A percentile compares a stretch with the other conserved stretches of the same genome.
phyloP scores from a whole-genome alignment of 495 filamentous ascomycete species.

The Poronia punctata region DNA sequence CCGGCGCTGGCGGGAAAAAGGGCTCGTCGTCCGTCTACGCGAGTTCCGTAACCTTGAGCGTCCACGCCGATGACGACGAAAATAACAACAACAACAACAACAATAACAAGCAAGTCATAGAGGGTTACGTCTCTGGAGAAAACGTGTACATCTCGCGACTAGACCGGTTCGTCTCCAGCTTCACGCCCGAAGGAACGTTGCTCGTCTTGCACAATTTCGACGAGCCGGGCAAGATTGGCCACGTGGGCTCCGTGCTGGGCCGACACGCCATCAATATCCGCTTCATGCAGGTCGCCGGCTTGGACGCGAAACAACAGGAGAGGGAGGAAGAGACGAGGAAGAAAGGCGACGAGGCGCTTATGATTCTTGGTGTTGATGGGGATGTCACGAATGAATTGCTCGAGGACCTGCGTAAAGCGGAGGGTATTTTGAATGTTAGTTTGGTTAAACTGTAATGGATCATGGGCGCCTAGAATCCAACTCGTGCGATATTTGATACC shows the following conservation, averaged over 20 bases:
- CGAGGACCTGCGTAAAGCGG: conserved; percentile 42
- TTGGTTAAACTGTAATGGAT: conserved; percentile 46
- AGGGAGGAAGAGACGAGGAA: conserved; percentile 9
- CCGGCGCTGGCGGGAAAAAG: not conserved
- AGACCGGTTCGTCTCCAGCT: conserved; percentile 55
- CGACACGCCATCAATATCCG: conserved; percentile 60
- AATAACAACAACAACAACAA: conserved; percentile 5
- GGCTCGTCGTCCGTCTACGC: conserved; percentile 40
- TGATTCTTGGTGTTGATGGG: conserved; percentile 63
- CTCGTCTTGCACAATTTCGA: conserved; percentile 66
- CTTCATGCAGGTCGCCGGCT: conserved; percentile 60
- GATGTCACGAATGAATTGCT: conserved; percentile 49
- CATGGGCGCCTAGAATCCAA: too few species aligned
- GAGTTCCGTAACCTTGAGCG: conserved; percentile 52
- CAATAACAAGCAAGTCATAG: conserved; percentile 49
- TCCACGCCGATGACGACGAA: conserved; percentile 5
- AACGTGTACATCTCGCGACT: conserved; percentile 57
- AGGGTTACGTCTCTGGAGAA: conserved; percentile 55
- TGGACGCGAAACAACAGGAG: conserved; percentile 32
- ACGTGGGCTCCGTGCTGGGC: conserved; percentile 57
- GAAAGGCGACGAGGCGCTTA: conserved; percentile 50
- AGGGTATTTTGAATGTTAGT: conserved; percentile 58
- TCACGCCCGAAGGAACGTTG: conserved; percentile 56
- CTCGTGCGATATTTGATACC: too few species aligned
- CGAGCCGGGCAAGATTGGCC: conserved; percentile 64